phyloP scores from a whole-genome alignment of 2,329 filamentous ascomycete species.

The Phaeosphaeria sp. region DNA sequence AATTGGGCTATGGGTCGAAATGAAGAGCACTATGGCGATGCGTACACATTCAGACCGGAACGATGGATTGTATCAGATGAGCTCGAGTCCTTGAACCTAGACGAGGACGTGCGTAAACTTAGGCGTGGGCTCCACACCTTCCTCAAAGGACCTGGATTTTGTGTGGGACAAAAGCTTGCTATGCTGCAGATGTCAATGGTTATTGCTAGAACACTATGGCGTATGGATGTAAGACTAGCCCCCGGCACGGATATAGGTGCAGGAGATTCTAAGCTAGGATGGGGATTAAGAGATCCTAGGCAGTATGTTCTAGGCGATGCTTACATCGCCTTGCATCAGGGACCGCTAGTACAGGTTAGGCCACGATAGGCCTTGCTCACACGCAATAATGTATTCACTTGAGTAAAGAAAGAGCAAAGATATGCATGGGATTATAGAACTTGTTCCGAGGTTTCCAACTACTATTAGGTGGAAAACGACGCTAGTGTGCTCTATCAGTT shows the following conservation, averaged over 20 bases:
- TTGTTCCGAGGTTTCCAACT: too few relatives aligned
- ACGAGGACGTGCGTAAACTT: slow-evolving; percentile 14
- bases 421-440: too few relatives aligned
- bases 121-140: slow-evolving; percentile 23
- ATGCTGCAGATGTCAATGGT: slow-evolving; percentile 11
- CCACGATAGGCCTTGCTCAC: too few relatives aligned
- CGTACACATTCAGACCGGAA: slow-evolving; percentile 18
- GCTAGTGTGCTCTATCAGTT: too few relatives aligned
- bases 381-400: too few relatives aligned
- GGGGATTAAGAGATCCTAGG: slow-evolving; percentile 9
- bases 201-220: slow-evolving; percentile 24
- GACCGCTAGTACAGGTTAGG: slow-evolving; percentile 16
- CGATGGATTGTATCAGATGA: slow-evolving; percentile 22
- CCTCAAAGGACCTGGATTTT: slow-evolving; percentile 28
- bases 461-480: too few relatives aligned
- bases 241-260: slow-evolving; percentile 12
- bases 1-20: slow-evolving; percentile 25
- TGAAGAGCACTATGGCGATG: slow-evolving; percentile 20
- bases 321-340: slow-evolving; percentile 27
- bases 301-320: slow-evolving; percentile 12
- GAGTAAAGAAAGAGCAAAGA: too few relatives aligned
- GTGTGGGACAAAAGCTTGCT: slow-evolving; percentile 31
- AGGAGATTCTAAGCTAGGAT: slow-evolving; percentile 9
- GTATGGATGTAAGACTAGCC: slow-evolving; percentile 17
- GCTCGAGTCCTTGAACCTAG: slow-evolving; percentile 5